A percentile compares a stretch with the other conserved stretches of the same genome.
Evolutionary conservation across 2,329 filamentous ascomycete genomes (phyloP).

Genomic region (Phaeomoniella chlamydospora): DNA sequence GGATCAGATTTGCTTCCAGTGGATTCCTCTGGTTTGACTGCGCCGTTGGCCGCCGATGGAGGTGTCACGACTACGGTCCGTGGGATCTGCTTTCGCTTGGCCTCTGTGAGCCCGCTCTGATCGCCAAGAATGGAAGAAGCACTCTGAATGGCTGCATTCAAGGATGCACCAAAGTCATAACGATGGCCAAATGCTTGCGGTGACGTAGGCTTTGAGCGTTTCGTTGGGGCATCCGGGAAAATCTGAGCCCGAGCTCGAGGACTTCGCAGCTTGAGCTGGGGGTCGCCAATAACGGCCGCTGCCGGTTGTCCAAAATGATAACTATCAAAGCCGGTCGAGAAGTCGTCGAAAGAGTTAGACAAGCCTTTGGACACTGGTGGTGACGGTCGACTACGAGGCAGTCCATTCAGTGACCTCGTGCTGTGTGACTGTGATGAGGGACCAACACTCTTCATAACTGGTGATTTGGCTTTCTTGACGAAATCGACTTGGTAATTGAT

Average conservation of each 20-base stretch:
- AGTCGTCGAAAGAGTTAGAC: constrained; percentile 51
- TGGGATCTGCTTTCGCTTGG: neutral
- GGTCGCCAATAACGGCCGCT: constrained; percentile 50
- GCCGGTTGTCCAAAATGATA: constrained; percentile 42
- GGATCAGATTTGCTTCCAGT: constrained; percentile 35
- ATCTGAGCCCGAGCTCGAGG: constrained; percentile 49
- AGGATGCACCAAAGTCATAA: constrained; percentile 91
- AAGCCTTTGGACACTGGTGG: constrained; percentile 29
- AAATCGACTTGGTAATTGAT: constrained; percentile 95
- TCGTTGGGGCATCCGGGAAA: constrained; percentile 41
- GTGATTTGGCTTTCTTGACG: constrained; percentile 56
- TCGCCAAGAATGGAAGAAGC: constrained; percentile 12
- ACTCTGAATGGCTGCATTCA: constrained; percentile 63
- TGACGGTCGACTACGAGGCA: constrained; percentile 33
- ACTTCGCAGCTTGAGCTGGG: constrained; percentile 55
- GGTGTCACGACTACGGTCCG: neutral
- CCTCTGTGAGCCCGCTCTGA: constrained; percentile 9
- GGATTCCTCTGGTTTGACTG: constrained; percentile 15
- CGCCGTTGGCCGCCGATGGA: constrained; percentile 3
- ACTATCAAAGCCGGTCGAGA: constrained; percentile 45
- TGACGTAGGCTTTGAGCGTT: constrained; percentile 34
- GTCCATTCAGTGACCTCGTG: constrained; percentile 54
- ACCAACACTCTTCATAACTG: constrained; percentile 27
- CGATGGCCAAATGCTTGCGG: constrained; percentile 76
- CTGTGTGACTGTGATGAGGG: constrained; percentile 33